phyloP scores from a whole-genome alignment of 1,139 yeast species.

The Pichia sp. region DNA sequence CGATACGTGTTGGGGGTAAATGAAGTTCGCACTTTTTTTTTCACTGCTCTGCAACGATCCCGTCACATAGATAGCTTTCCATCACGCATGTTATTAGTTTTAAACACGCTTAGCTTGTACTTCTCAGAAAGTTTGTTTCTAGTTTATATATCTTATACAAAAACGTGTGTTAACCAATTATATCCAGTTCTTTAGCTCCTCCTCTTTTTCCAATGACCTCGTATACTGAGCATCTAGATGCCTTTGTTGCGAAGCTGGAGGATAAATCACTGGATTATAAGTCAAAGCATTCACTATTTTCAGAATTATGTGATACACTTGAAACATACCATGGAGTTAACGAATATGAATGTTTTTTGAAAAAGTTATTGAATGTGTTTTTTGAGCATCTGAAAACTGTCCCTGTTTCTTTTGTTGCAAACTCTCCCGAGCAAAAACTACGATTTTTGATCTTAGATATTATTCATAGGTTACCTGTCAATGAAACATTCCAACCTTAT shows the following conservation, averaged over 20 bases:
- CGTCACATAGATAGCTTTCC: background rate
- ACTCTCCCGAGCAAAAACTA: constrained; percentile 66
- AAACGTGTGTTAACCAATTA: background rate
- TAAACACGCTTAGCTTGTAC: background rate
- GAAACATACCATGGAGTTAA: constrained; percentile 77
- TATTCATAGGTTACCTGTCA: constrained; percentile 75
- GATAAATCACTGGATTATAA: constrained; percentile 51
- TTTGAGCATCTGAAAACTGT: constrained; percentile 56
- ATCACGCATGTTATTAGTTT: background rate
- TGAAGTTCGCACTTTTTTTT: constrained; percentile 23
- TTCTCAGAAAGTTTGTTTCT: background rate
- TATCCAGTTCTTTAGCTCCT: background rate
- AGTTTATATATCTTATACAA: background rate
- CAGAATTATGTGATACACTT: constrained; percentile 80
- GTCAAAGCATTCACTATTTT: constrained; percentile 59
- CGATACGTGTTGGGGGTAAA: constrained; percentile 21
- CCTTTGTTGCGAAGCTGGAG: constrained; percentile 55
- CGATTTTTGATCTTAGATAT: constrained; percentile 76
- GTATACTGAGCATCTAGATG: constrained; percentile 48
- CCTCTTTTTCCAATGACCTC: constrained; percentile 14
- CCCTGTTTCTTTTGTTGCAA: constrained; percentile 65
- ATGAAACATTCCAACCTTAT: constrained; percentile 75
- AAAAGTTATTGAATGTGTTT: constrained; percentile 59
- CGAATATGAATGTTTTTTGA: constrained; percentile 70
- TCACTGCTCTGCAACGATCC: background rate